These are phyloP conservation scores for Lipomyces starkeyi DNA, from an alignment of 805 yeast species.

Conservation along the genomic window DNA sequence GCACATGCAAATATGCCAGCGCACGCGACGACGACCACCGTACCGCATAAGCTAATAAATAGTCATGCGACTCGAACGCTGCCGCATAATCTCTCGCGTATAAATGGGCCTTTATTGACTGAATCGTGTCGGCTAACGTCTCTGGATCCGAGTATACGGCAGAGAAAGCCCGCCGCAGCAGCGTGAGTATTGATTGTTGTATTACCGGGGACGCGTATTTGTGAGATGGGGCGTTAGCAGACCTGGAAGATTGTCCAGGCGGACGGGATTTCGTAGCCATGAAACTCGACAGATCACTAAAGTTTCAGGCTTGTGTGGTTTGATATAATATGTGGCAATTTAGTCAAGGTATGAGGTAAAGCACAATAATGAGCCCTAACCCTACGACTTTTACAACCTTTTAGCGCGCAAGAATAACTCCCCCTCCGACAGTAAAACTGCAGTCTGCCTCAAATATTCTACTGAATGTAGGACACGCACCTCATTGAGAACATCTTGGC, in stretches of 20 bases:
- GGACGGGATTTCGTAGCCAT: not conserved
- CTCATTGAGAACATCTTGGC: too few species aligned
- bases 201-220: conserved; percentile 18
- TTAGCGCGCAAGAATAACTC: too few species aligned
- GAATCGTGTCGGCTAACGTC: conserved; percentile 49
- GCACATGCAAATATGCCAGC: conserved; percentile 71
- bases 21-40: conserved; percentile 90
- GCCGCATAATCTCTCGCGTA: conserved; percentile 70
- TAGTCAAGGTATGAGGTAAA: too few species aligned
- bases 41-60: conserved; percentile 76
- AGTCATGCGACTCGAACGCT: conserved; percentile 65
- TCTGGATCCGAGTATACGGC: conserved; percentile 26
- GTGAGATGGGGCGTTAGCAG: not conserved
- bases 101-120: conserved; percentile 70
- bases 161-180: conserved; percentile 27
- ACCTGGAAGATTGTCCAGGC: not conserved
- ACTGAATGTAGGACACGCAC: too few species aligned
- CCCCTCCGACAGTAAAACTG: too few species aligned
- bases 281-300: not conserved
- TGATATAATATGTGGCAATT: too few species aligned
- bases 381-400: not conserved
- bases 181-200: conserved; percentile 26
- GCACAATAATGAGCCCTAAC: not conserved
- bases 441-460: too few species aligned
- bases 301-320: not conserved